Percentiles rank a stretch among this genome's conserved stretches.
These are phyloP conservation scores for Fomitopsis pulvina DNA, from an alignment of 768 basidiomycete genomes.

Conservation along the genomic window DNA sequence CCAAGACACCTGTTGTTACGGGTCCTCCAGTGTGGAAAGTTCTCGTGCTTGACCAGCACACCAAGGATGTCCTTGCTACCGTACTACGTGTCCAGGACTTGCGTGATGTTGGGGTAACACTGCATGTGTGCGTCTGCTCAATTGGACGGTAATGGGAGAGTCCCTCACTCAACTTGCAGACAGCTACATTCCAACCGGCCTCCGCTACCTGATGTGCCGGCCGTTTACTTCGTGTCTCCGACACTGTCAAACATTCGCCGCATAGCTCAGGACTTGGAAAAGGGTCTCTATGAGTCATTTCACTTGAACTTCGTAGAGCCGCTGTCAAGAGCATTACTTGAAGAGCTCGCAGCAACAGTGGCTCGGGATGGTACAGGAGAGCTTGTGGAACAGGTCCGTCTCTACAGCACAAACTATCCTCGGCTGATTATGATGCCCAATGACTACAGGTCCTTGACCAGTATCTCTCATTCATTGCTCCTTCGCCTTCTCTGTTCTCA, in stretches of 20 bases:
- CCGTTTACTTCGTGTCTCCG: conserved; percentile 93
- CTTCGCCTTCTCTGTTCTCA: conserved; percentile 90
- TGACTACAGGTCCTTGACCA: conserved; percentile 80
- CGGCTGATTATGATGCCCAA: background rate
- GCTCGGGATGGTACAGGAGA: conserved; percentile 81
- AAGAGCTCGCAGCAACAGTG: conserved; percentile 87
- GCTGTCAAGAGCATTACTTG: conserved; percentile 78
- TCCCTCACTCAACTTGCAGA: conserved; percentile 31
- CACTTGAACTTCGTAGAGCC: conserved; percentile 96
- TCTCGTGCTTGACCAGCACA: conserved; percentile 88
- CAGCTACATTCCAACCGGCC: conserved; percentile 90
- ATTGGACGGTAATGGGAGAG: background rate
- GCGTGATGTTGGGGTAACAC: conserved; percentile 91
- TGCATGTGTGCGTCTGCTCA: conserved; percentile 77
- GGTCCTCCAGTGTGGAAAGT: conserved; percentile 94
- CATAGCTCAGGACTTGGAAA: conserved; percentile 90
- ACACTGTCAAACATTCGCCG: conserved; percentile 80
- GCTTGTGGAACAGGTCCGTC: conserved; percentile 65
- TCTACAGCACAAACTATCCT: conserved; percentile 5
- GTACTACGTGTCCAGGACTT: conserved; percentile 94
- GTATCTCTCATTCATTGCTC: conserved; percentile 93
- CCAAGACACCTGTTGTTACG: conserved; percentile 44
- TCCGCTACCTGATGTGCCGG: conserved; percentile 89
- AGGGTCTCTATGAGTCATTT: conserved; percentile 85
- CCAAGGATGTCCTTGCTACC: conserved; percentile 94